phyloP scores from a whole-genome alignment of 2,329 filamentous ascomycete species.

The Pseudogymnoascus sp. region DNA sequence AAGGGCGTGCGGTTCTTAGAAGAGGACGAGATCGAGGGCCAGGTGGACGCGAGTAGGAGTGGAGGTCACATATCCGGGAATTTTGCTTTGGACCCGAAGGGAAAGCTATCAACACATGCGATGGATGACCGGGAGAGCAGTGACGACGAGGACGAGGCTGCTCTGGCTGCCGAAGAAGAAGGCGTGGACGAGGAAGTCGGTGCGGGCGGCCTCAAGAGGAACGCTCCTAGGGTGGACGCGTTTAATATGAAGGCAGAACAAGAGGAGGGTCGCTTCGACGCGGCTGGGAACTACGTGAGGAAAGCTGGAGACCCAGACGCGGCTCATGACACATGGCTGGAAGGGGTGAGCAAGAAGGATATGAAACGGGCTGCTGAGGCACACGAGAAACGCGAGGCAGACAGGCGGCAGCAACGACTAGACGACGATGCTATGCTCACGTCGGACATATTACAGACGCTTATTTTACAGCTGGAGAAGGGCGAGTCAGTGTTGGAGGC shows the following conservation, averaged over 20 bases:
- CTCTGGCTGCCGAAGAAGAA: constrained; percentile 66
- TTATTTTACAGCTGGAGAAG: constrained; percentile 67
- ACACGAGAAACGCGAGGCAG: constrained; percentile 74
- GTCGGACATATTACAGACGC: constrained; percentile 60
- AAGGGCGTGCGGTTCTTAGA: constrained; percentile 55
- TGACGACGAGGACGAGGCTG: constrained; percentile 61
- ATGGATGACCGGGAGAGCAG: constrained; percentile 38
- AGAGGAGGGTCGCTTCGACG: constrained; percentile 88
- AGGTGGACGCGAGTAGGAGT: constrained; percentile 64
- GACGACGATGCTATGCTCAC: constrained; percentile 68
- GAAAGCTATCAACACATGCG: constrained; percentile 30
- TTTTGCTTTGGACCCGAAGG: constrained; percentile 52
- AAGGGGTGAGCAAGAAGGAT: constrained; percentile 87
- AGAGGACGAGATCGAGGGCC: constrained; percentile 63
- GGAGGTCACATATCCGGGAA: constrained; percentile 58
- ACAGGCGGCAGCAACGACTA: constrained; percentile 61
- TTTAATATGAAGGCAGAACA: constrained; percentile 91
- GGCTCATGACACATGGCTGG: constrained; percentile 84
- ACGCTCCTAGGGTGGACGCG: constrained; percentile 88
- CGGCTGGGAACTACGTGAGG: constrained; percentile 81
- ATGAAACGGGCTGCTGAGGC: constrained; percentile 83
- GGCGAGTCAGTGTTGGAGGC: constrained; percentile 87
- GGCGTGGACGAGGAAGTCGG: constrained; percentile 84
- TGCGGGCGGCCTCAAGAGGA: constrained; percentile 80
- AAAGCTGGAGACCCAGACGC: constrained; percentile 85